Conservation (phyloP, 352 stramenopile genomes). For the Phytophthora quininea region DNA sequence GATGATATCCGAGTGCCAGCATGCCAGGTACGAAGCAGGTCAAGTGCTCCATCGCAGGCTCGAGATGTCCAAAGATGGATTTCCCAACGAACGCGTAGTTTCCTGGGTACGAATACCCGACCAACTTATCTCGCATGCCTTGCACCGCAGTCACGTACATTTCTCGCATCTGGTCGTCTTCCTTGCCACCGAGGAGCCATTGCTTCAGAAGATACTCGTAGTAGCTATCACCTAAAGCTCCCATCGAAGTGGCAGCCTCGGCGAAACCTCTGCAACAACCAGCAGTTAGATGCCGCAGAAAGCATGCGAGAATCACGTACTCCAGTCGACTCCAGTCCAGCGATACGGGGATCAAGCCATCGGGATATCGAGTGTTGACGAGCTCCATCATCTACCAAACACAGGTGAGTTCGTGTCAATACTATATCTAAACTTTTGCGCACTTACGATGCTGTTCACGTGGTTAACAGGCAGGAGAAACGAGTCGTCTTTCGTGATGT, state of each 20-base stretch:
- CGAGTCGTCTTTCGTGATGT: slow-evolving; percentile 36
- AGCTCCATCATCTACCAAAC: slow-evolving; percentile 33
- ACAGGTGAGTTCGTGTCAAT: not conserved
- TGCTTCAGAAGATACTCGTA: slow-evolving; percentile 99
- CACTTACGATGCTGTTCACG: slow-evolving; percentile 51
- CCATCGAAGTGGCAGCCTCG: slow-evolving; percentile 54
- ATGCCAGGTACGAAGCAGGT: slow-evolving; percentile 96
- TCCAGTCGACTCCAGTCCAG: slow-evolving; percentile 37
- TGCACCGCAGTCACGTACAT: slow-evolving; percentile 95
- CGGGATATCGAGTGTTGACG: slow-evolving; percentile 36
- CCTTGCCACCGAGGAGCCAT: slow-evolving; percentile 95
- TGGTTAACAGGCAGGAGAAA: slow-evolving; percentile 46
- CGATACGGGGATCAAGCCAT: slow-evolving; percentile 52
- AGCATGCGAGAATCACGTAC: slow-evolving; percentile 15
- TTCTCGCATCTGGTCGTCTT: slow-evolving; percentile 74
- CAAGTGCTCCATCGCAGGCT: slow-evolving; percentile 94
- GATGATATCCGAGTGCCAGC: slow-evolving; percentile 92
- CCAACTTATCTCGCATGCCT: slow-evolving; percentile 92
- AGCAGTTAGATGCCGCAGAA: no score
- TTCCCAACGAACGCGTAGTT: slow-evolving; percentile 27
- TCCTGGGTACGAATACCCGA: slow-evolving; percentile 71
- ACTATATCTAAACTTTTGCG: not conserved
- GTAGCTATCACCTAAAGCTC: slow-evolving; percentile 95
- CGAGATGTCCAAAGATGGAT: not conserved
- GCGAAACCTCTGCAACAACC: no score